A percentile compares a stretch with the other conserved stretches of the same genome.
Evolutionary conservation across 306 rosid species (phyloP).

Genomic region (Trichosanthes truncata): DNA sequence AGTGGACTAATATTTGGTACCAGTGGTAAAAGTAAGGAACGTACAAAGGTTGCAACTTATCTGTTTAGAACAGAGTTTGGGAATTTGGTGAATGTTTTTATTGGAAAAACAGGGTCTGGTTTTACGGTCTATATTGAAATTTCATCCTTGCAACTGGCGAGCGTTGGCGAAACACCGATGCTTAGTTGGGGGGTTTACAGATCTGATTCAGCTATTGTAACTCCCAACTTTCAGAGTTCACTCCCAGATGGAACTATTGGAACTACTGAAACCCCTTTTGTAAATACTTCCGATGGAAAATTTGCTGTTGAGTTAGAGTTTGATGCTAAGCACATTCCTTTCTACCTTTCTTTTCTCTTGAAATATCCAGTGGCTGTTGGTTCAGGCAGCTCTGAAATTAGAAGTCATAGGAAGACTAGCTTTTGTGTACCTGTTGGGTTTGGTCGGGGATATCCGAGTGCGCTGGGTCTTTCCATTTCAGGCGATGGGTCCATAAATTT

Average conservation of each 20-base stretch:
- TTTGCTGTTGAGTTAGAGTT: constrained; percentile 49
- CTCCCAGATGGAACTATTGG: constrained; percentile 16
- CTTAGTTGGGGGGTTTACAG: constrained; percentile 70
- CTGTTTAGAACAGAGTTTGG: constrained; percentile 67
- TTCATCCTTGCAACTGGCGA: constrained; percentile 25
- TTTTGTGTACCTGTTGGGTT: constrained; percentile 79
- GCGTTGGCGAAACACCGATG: constrained; percentile 19
- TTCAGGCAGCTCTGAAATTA: constrained; percentile 32
- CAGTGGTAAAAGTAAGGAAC: constrained; percentile 24
- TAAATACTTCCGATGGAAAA: constrained; percentile 23
- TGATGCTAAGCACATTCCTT: constrained; percentile 51
- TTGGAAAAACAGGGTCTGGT: constrained; percentile 33
- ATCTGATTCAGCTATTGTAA: constrained; percentile 38
- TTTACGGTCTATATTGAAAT: constrained; percentile 51
- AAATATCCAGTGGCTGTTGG: constrained; percentile 20
- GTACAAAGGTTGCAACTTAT: constrained; percentile 33
- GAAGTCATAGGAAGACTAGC: constrained; percentile 61
- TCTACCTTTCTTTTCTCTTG: constrained; percentile 65
- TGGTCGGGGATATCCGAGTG: constrained; percentile 44
- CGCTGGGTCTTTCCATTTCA: constrained; percentile 57
- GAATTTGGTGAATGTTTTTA: constrained; percentile 55
- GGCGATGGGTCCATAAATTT: constrained; percentile 64
- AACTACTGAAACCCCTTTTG: constrained; percentile 28
- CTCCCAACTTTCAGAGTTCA: constrained; percentile 17
- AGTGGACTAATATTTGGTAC: constrained; percentile 15